phyloP scores from a whole-genome alignment of 805 yeast species.

The Dipodascopsis uninucleata region DNA sequence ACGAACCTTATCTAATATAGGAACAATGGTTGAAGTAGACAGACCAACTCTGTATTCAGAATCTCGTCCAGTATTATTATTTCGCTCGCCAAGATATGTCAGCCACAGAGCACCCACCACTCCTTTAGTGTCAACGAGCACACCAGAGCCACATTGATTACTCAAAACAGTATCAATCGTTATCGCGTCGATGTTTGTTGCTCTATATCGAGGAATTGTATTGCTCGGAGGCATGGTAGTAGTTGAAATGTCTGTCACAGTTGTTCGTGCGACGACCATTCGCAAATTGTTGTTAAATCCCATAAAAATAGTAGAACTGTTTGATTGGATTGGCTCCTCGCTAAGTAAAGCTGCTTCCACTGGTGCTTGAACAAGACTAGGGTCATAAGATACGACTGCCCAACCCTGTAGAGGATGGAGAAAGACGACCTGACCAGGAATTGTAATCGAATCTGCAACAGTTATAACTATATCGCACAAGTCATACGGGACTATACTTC shows the following conservation, averaged over 20 bases:
- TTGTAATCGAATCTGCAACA: slow-evolving; percentile 78
- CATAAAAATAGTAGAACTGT: slow-evolving; percentile 71
- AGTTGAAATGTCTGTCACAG: slow-evolving; percentile 71
- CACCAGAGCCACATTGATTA: slow-evolving; percentile 74
- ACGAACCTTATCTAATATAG: slow-evolving; percentile 54
- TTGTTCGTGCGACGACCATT: slow-evolving; percentile 68
- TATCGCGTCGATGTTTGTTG: slow-evolving; percentile 74
- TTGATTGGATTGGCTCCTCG: slow-evolving; percentile 56
- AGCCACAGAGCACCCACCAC: slow-evolving; percentile 81
- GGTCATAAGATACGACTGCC: slow-evolving; percentile 79
- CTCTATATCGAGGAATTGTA: slow-evolving; percentile 75
- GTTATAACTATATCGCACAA: slow-evolving; percentile 69
- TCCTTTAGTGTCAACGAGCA: slow-evolving; percentile 73
- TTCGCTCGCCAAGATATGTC: slow-evolving; percentile 73
- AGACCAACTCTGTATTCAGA: slow-evolving; percentile 68
- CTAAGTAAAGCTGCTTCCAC: slow-evolving; percentile 65
- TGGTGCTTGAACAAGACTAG: slow-evolving; percentile 65
- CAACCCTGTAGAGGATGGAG: slow-evolving; percentile 85
- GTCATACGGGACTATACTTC: slow-evolving; percentile 79
- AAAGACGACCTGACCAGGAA: slow-evolving; percentile 77
- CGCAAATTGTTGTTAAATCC: slow-evolving; percentile 74
- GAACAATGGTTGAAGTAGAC: slow-evolving; percentile 62
- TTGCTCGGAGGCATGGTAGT: slow-evolving; percentile 67
- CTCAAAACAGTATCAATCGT: slow-evolving; percentile 69
- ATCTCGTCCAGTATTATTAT: slow-evolving; percentile 51